These are phyloP conservation scores for Circinella minor DNA, from an alignment of 371 early-diverging fungal genomes.

Conservation along the genomic window DNA sequence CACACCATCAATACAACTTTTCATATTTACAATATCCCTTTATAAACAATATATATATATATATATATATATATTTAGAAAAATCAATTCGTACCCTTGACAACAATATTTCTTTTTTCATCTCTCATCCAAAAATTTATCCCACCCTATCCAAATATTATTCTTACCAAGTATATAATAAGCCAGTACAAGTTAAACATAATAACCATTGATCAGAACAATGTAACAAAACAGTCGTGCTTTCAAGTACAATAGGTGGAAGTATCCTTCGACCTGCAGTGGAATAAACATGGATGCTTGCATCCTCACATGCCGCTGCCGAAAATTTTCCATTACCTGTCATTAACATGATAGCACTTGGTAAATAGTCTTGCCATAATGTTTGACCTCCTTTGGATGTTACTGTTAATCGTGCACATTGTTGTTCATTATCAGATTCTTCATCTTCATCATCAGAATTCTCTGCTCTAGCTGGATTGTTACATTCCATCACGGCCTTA, in stretches of 20 bases:
- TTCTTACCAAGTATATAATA: constrained; percentile 68
- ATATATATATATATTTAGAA: too few species aligned
- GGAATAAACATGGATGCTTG: constrained; percentile 70
- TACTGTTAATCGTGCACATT: constrained; percentile 52
- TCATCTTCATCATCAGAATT: not conserved
- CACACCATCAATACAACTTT: constrained; percentile 49
- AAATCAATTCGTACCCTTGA: too few species aligned
- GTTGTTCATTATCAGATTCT: constrained; percentile 7
- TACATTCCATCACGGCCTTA: constrained; percentile 54
- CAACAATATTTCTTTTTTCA: too few species aligned
- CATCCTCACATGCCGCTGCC: constrained; percentile 73
- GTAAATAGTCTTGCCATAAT: constrained; percentile 69
- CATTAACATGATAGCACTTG: constrained; percentile 61
- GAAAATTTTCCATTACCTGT: constrained; percentile 64
- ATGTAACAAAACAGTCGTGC: constrained; percentile 64
- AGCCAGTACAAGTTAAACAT: constrained; percentile 67
- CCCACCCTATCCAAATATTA: not conserved
- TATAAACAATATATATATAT: not conserved
- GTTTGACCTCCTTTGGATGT: constrained; percentile 41
- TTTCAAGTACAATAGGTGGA: constrained; percentile 73
- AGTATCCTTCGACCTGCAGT: constrained; percentile 71
- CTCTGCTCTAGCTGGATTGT: constrained; percentile 36
- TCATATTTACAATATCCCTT: constrained; percentile 61
- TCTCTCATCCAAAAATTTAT: too few species aligned
- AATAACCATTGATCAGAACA: constrained; percentile 65